Conservation (phyloP, 139 green algal genomes). For the Chlorella vulgaris region DNA sequence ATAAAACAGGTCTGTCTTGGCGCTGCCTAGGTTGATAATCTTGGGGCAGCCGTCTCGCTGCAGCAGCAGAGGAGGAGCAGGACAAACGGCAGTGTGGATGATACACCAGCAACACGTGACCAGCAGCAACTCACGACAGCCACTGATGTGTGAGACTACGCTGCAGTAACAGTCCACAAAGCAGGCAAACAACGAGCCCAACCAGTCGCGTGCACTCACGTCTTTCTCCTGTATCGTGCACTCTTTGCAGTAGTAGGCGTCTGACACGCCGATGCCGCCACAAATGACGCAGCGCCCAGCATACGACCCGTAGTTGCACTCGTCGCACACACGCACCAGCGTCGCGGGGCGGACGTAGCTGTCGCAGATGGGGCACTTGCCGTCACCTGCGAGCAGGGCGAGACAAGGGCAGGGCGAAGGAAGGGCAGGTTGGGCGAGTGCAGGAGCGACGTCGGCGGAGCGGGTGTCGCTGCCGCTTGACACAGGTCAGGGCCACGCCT, state of each 20-base stretch:
- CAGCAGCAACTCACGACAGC: too few species aligned
- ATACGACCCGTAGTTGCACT: constrained; percentile 97
- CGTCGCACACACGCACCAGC: constrained; percentile 97
- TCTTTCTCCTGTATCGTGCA: constrained; percentile 98
- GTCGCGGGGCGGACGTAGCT: constrained; percentile 94
- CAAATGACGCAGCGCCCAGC: constrained; percentile 96
- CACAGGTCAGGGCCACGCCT: background rate
- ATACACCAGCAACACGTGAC: too few species aligned
- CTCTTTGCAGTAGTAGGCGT: constrained; percentile 99
- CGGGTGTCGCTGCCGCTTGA: too few species aligned
- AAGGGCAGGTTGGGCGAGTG: too few species aligned
- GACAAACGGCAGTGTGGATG: background rate
- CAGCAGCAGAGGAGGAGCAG: background rate
- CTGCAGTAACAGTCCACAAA: too few species aligned
- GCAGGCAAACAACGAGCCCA: too few species aligned
- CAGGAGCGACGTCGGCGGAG: too few species aligned
- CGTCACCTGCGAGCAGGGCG: constrained; percentile 75
- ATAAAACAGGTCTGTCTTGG: constrained; percentile 95
- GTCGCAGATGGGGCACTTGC: constrained; percentile 98
- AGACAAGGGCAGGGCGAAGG: background rate
- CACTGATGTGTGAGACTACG: too few species aligned
- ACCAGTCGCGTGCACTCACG: too few species aligned
- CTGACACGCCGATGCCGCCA: constrained; percentile 90
- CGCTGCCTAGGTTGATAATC: constrained; percentile 97
- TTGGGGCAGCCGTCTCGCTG: constrained; percentile 98